Percentiles rank a stretch among this genome's conserved stretches.
Evolutionary conservation across 2,329 filamentous ascomycete genomes (phyloP).

Genomic region (Blumeria hordei): DNA sequence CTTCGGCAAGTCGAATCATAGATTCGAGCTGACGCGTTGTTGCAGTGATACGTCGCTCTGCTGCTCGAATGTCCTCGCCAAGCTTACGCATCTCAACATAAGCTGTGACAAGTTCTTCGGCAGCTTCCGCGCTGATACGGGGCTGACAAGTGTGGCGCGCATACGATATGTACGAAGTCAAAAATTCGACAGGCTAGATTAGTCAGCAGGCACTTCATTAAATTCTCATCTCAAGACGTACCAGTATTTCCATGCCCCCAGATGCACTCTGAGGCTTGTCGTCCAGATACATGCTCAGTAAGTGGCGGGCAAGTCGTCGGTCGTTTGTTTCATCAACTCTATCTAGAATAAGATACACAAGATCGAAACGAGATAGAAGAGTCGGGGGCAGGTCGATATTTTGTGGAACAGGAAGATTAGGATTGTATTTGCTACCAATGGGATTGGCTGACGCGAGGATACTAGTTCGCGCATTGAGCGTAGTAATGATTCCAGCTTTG

Average conservation of each 20-base stretch:
- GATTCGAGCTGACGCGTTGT: conserved; percentile 91
- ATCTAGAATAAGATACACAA: conserved; percentile 91
- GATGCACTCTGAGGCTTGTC: conserved; percentile 71
- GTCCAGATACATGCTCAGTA: conserved; percentile 91
- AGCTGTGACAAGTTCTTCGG: conserved; percentile 58
- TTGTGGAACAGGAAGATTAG: conserved; percentile 81
- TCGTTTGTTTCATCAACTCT: conserved; percentile 78
- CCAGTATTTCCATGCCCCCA: conserved; percentile 51
- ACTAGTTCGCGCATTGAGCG: conserved; percentile 80
- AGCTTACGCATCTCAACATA: conserved; percentile 93
- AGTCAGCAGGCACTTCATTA: too few species aligned
- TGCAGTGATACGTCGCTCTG: conserved; percentile 90
- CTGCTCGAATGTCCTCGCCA: conserved; percentile 62
- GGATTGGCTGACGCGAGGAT: conserved; percentile 95
- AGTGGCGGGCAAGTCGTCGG: conserved; percentile 68
- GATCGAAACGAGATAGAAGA: conserved; percentile 79
- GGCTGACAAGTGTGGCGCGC: conserved; percentile 73
- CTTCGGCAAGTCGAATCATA: conserved; percentile 93
- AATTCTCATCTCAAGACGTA: conserved; percentile 21
- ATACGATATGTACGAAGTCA: conserved; percentile 93
- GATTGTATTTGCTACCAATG: conserved; percentile 94
- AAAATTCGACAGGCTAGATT: conserved; percentile 63
- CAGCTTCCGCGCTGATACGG: conserved; percentile 52
- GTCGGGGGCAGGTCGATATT: conserved; percentile 96
- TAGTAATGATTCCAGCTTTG: conserved; percentile 61